Conservation (phyloP, 495 filamentous ascomycete genomes). For the Penicillium waksmanii region DNA sequence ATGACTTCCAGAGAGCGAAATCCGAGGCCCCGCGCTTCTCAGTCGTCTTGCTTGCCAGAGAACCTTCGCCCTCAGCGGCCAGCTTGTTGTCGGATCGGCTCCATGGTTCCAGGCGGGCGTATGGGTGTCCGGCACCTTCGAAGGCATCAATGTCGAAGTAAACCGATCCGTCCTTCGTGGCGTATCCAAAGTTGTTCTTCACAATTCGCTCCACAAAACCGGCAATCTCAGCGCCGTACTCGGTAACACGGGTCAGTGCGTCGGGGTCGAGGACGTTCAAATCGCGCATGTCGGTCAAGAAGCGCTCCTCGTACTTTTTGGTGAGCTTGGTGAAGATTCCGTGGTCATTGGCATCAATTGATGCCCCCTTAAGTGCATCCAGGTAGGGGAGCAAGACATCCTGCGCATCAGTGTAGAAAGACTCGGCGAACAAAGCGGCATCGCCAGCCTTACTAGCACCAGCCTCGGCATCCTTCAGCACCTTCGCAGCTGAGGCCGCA, state of each 20-base stretch:
- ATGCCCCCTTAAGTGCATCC: slow-evolving; percentile 73
- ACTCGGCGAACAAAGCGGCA: slow-evolving; percentile 47
- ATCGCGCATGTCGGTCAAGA: slow-evolving; percentile 80
- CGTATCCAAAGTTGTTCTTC: slow-evolving; percentile 84
- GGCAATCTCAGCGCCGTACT: slow-evolving; percentile 85
- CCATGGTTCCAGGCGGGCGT: slow-evolving; percentile 86
- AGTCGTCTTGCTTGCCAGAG: slow-evolving; percentile 66
- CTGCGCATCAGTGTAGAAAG: slow-evolving; percentile 57
- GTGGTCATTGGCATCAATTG: slow-evolving; percentile 76
- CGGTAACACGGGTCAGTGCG: slow-evolving; percentile 82
- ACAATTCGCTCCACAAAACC: slow-evolving; percentile 77
- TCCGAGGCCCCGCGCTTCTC: slow-evolving; percentile 76
- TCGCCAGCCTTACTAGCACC: slow-evolving; percentile 35
- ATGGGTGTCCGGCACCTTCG: slow-evolving; percentile 79
- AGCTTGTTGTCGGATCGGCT: slow-evolving; percentile 80
- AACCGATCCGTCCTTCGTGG: slow-evolving; percentile 78
- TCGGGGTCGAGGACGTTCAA: slow-evolving; percentile 87
- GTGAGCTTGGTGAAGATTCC: slow-evolving; percentile 80
- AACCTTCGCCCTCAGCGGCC: slow-evolving; percentile 88
- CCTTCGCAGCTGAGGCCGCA: slow-evolving; percentile 61
- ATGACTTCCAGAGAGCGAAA: slow-evolving; percentile 95
- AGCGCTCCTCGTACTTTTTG: slow-evolving; percentile 77
- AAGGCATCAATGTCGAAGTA: slow-evolving; percentile 94
- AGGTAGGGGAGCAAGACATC: slow-evolving; percentile 86
- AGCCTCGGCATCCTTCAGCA: slow-evolving; percentile 49